phyloP scores from a whole-genome alignment of 257 asterid species.

The Lavandula angustifolia region DNA sequence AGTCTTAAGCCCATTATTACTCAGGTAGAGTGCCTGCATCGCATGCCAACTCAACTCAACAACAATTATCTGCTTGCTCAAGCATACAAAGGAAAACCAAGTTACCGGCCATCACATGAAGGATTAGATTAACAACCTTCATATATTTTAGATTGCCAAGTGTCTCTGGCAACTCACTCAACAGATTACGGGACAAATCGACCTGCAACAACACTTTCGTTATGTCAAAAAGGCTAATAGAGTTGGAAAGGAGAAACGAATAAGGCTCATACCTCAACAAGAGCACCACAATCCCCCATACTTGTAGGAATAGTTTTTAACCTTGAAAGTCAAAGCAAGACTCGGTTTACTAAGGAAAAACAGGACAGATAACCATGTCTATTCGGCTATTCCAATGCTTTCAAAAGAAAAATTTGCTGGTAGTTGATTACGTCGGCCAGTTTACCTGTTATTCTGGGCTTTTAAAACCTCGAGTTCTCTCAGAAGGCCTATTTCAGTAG shows the following conservation, averaged over 20 bases:
- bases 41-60: no score
- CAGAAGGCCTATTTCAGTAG: conserved; percentile 71
- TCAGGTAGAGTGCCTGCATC: conserved; percentile 69
- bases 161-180: conserved; percentile 72
- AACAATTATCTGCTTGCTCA: no score
- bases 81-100: neutral
- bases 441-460: conserved; percentile 80
- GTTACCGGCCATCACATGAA: neutral
- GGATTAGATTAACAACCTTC: conserved; percentile 52
- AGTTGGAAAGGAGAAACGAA: conserved; percentile 16
- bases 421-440: conserved; percentile 14
- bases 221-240: neutral
- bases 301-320: conserved; percentile 58
- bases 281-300: conserved; percentile 70
- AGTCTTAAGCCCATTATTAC: conserved; percentile 72
- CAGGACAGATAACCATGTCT: conserved; percentile 4
- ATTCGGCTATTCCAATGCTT: conserved; percentile 3
- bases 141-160: conserved; percentile 52
- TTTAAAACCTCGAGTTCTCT: conserved; percentile 68
- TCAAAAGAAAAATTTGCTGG: conserved; percentile 10
- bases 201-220: conserved; percentile 51
- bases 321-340: conserved; percentile 36
- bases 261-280: conserved; percentile 60
- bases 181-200: conserved; percentile 79
- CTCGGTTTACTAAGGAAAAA: neutral